phyloP scores from a whole-genome alignment of 2,329 filamentous ascomycete species.

The Trichothecium roseum region DNA sequence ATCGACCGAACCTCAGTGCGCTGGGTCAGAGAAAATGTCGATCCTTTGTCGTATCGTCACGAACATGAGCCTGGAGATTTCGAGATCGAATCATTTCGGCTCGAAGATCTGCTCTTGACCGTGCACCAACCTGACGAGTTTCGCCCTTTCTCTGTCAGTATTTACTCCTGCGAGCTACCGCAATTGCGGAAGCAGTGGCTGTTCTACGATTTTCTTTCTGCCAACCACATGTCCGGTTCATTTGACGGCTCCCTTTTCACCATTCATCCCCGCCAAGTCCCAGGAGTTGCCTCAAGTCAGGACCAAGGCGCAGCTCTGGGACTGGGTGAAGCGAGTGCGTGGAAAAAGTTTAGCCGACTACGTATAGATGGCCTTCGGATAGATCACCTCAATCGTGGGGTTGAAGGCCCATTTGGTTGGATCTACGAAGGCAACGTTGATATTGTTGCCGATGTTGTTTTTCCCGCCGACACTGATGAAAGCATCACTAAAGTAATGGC shows the following conservation, averaged over 20 bases:
- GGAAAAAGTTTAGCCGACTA: constrained; percentile 93
- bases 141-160: constrained; percentile 89
- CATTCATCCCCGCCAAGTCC: constrained; percentile 86
- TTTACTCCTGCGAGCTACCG: constrained; percentile 90
- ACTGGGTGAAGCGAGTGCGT: constrained; percentile 58
- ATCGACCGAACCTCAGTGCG: constrained; percentile 78
- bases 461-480: constrained; percentile 78
- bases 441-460: constrained; percentile 91
- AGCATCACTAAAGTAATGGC: constrained; percentile 88
- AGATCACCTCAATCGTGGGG: constrained; percentile 88
- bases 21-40: constrained; percentile 53
- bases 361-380: constrained; percentile 91
- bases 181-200: constrained; percentile 92
- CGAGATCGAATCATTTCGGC: constrained; percentile 91
- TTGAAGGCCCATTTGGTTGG: constrained; percentile 92
- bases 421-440: constrained; percentile 96
- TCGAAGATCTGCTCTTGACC: constrained; percentile 86
- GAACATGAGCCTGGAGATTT: constrained; percentile 88
- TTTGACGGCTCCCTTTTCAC: constrained; percentile 95
- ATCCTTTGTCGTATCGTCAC: constrained; percentile 81
- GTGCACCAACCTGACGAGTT: constrained; percentile 85
- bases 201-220: constrained; percentile 93
- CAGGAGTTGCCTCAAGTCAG: constrained; percentile 58
- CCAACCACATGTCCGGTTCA: constrained; percentile 91
- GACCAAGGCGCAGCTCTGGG: constrained; percentile 43